phyloP scores from a whole-genome alignment of 2,329 filamentous ascomycete species.

The Ophiostoma sp. region DNA sequence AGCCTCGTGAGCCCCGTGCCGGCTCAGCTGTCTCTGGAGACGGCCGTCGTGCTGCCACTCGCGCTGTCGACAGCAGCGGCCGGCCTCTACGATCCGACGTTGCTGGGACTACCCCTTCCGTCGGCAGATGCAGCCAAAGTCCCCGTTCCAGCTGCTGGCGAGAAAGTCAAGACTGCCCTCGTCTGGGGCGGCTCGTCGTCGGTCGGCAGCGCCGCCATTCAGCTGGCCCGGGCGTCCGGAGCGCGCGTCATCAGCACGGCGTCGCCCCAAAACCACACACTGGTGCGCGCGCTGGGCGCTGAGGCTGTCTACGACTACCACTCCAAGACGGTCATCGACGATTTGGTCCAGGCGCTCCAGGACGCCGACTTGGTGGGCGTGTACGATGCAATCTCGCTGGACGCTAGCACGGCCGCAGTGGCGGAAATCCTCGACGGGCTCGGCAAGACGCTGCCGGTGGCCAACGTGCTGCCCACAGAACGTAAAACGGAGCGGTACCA shows the following conservation, averaged over 20 bases:
- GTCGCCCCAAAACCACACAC: neutral
- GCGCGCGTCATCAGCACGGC: neutral
- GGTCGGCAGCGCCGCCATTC: neutral
- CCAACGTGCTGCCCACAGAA: neutral
- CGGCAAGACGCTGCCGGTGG: neutral
- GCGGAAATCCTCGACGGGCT: neutral
- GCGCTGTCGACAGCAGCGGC: neutral
- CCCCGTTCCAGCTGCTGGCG: neutral
- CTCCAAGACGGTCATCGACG: neutral
- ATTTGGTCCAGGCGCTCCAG: neutral
- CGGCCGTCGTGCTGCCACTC: neutral
- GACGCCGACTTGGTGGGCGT: neutral
- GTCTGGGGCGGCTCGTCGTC: slow-evolving; percentile 4
- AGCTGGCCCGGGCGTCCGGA: neutral
- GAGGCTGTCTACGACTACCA: neutral
- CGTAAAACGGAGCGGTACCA: neutral
- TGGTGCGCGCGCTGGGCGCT: neutral
- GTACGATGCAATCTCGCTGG: neutral
- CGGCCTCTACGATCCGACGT: neutral
- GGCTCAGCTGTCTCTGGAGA: neutral
- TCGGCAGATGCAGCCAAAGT: neutral
- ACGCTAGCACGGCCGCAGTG: neutral
- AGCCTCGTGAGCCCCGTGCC: neutral
- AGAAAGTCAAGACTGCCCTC: neutral
- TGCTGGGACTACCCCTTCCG: neutral